These are phyloP conservation scores for Quambalaria eucalypti DNA, from an alignment of 1,284 basidiomycete species.

Conservation along the genomic window DNA sequence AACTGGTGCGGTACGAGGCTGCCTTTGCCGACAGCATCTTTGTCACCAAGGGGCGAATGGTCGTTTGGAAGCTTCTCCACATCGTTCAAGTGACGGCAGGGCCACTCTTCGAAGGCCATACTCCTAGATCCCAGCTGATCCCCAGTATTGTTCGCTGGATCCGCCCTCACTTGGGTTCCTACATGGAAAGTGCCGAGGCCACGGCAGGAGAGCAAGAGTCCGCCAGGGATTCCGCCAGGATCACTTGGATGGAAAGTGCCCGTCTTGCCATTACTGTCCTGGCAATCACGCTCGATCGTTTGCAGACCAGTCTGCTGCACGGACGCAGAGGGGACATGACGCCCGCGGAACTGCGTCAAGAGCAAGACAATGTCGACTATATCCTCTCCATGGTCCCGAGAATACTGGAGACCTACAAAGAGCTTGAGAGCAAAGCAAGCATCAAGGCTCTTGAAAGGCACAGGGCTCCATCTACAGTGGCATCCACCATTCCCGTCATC, in stretches of 20 bases:
- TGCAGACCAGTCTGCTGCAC: conserved; percentile 62
- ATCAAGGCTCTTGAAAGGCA: conserved; percentile 63
- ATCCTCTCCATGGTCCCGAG: conserved; percentile 76
- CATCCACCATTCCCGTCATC: conserved; percentile 63
- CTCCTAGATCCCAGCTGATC: conserved; percentile 69
- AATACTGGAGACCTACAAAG: conserved; percentile 75
- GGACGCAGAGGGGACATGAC: conserved; percentile 5
- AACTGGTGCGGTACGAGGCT: conserved; percentile 56
- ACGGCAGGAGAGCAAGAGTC: conserved; percentile 18
- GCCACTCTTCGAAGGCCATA: conserved; percentile 72
- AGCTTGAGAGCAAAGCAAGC: conserved; percentile 64
- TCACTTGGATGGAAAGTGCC: conserved; percentile 81
- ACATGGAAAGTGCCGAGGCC: conserved; percentile 52
- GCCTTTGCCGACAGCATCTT: conserved; percentile 74
- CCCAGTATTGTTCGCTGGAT: conserved; percentile 86
- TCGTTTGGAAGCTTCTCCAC: conserved; percentile 87
- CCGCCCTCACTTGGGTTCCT: conserved; percentile 86
- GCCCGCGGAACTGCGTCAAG: conserved; percentile 51
- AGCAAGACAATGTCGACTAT: conserved; percentile 88
- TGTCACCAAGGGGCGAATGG: conserved; percentile 69
- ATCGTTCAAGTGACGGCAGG: conserved; percentile 82
- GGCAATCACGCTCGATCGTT: conserved; percentile 80
- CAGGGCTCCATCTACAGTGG: conserved; percentile 54
- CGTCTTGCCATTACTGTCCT: conserved; percentile 55
- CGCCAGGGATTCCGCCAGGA: conserved; percentile 55